phyloP scores from a whole-genome alignment of 2,329 filamentous ascomycete genomes.

The Sarocladiaceae sp. region DNA sequence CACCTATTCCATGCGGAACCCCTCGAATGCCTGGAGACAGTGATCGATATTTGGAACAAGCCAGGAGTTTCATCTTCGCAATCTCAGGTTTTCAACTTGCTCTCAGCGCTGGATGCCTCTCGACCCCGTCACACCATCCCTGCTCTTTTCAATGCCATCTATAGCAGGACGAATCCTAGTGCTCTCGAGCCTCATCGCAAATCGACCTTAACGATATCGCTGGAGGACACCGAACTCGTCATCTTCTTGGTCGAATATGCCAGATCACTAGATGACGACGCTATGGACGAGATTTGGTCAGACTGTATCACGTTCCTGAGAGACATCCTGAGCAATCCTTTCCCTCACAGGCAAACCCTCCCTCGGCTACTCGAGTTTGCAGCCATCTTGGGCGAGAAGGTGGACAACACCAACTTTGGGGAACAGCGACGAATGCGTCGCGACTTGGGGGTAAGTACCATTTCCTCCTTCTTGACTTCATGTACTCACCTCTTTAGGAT shows the following conservation, averaged over 20 bases:
- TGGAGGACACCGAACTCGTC: conserved; percentile 78
- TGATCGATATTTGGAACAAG: conserved; percentile 76
- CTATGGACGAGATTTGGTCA: conserved; percentile 96
- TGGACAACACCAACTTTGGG: conserved; percentile 96
- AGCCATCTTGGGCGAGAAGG: conserved; percentile 84
- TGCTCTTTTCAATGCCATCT: conserved; percentile 91
- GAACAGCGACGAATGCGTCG: conserved; percentile 88
- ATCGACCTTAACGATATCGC: conserved; percentile 79
- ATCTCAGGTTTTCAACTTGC: conserved; percentile 70
- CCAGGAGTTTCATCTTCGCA: conserved; percentile 40
- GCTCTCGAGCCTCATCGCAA: conserved; percentile 74
- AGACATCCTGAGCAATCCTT: conserved; percentile 86
- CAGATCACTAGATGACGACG: conserved; percentile 85
- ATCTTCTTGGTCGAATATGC: conserved; percentile 89
- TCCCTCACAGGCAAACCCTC: conserved; percentile 87
- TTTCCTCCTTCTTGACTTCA: neutral
- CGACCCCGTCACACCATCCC: conserved; percentile 88
- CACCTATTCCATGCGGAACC: conserved; percentile 90
- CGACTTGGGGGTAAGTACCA: conserved; percentile 68
- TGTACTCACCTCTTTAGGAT: conserved; percentile 52
- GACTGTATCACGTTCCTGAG: conserved; percentile 88
- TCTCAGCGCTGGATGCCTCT: conserved; percentile 87
- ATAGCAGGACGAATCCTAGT: conserved; percentile 81
- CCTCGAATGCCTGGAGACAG: conserved; percentile 85
- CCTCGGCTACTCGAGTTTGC: conserved; percentile 83